A percentile compares a stretch with the other conserved stretches of the same genome.
phyloP scores from a whole-genome alignment of 2,329 filamentous ascomycete genomes.

The Aureobasidium uvarum region DNA sequence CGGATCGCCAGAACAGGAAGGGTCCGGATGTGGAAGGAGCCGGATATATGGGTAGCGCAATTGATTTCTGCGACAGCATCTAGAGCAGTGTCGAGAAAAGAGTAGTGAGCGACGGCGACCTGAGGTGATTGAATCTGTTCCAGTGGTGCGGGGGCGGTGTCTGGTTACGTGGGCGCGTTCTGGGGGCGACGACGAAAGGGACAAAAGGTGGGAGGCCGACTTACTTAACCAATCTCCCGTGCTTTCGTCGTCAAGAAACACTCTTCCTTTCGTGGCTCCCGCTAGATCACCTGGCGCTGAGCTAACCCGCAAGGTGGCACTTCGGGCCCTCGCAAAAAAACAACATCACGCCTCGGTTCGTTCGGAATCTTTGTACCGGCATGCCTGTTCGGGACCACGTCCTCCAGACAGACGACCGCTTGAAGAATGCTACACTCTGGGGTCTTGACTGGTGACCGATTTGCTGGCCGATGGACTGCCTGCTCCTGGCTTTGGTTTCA shows the following conservation, averaged over 20 bases:
- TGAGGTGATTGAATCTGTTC: background rate
- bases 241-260: slow-evolving; percentile 19
- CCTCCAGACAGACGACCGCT: slow-evolving; percentile 14
- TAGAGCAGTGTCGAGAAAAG: background rate
- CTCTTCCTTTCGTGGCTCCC: slow-evolving; percentile 23
- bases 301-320: slow-evolving; percentile 24
- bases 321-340: slow-evolving; percentile 18
- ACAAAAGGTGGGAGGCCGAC: slow-evolving; percentile 24
- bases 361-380: slow-evolving; percentile 20
- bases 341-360: slow-evolving; percentile 16
- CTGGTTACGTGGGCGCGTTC: slow-evolving; percentile 6
- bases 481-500: slow-evolving; percentile 9
- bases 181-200: slow-evolving; percentile 15
- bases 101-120: slow-evolving; percentile 6
- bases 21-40: slow-evolving; percentile 1
- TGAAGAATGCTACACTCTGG: slow-evolving; percentile 4
- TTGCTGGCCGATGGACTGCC: slow-evolving; percentile 14
- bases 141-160: slow-evolving; percentile 18
- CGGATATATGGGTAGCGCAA: slow-evolving; percentile 12
- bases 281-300: slow-evolving; percentile 20
- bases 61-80: slow-evolving; percentile 16
- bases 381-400: slow-evolving; percentile 1
- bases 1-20: slow-evolving; percentile 17
- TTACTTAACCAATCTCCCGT: slow-evolving; percentile 20
- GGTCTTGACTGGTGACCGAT: slow-evolving; percentile 18